These are phyloP conservation scores for Chamaecyparis obtusa DNA, from an alignment of 75 land plant genomes.

Conservation along the genomic window DNA sequence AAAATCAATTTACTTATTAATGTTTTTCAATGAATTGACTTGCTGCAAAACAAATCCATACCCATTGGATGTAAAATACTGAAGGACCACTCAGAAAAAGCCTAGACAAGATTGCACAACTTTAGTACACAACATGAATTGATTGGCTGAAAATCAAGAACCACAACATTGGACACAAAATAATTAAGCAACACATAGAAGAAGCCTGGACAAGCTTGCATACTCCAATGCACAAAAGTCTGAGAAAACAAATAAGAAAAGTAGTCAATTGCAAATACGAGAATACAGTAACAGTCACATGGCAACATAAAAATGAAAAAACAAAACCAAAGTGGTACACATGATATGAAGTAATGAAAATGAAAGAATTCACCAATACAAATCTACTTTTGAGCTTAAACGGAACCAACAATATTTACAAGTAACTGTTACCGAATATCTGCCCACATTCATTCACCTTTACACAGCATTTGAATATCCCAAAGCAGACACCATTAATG, in stretches of 20 bases:
- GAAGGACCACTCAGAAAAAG: neutral
- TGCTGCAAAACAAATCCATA: neutral
- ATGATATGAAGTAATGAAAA: neutral
- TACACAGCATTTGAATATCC: neutral
- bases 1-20: no score
- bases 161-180: neutral
- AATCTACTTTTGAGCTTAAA: neutral
- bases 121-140: neutral
- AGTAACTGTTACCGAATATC: neutral
- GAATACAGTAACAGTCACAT: neutral
- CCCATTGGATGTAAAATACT: neutral
- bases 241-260: neutral
- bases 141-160: neutral
- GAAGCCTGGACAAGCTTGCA: neutral
- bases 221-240: neutral
- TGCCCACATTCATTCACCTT: neutral
- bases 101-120: neutral
- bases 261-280: neutral
- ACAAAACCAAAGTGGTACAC: neutral
- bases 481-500: neutral
- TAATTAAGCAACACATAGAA: neutral
- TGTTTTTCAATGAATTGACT: no score
- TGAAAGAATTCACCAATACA: neutral
- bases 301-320: neutral
- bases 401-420: neutral